A percentile compares a stretch with the other conserved stretches of the same genome.
These are phyloP conservation scores for Isatis lusitanica DNA, from an alignment of 441 rosid species.

Conservation along the genomic window DNA sequence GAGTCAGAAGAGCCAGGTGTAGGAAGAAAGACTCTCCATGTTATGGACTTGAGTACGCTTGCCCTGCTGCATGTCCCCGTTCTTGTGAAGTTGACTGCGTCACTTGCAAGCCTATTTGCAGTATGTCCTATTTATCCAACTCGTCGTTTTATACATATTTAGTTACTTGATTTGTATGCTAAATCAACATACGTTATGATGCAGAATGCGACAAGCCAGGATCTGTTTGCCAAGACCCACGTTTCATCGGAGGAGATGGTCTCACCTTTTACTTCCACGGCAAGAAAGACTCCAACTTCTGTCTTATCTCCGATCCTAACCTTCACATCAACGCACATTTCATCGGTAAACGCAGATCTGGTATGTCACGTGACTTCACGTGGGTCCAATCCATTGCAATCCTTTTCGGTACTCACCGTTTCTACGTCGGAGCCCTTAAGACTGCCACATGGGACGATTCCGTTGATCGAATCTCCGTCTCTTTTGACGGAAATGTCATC, in stretches of 20 bases:
- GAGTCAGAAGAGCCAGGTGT: constrained; percentile 36
- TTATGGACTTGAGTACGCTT: constrained; percentile 40
- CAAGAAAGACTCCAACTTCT: constrained; percentile 56
- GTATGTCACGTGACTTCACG: constrained; percentile 60
- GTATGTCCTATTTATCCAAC: constrained; percentile 31
- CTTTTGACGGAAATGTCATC: constrained; percentile 47
- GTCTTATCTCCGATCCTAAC: constrained; percentile 59
- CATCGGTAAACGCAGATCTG: constrained; percentile 51
- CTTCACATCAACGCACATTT: constrained; percentile 68
- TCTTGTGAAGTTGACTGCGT: constrained; percentile 59
- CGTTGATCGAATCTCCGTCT: constrained; percentile 42
- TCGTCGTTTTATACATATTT: background rate
- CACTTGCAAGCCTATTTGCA: constrained; percentile 59
- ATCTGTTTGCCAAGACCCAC: constrained; percentile 63
- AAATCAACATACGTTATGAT: background rate
- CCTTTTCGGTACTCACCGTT: constrained; percentile 48
- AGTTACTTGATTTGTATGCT: background rate
- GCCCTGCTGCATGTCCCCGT: constrained; percentile 51
- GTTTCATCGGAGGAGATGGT: constrained; percentile 69
- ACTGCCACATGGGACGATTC: constrained; percentile 66
- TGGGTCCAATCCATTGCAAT: constrained; percentile 64
- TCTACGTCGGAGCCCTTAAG: constrained; percentile 53
- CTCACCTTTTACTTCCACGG: constrained; percentile 72
- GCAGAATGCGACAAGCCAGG: constrained; percentile 56
- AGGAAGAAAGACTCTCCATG: constrained; percentile 38